Base-by-base conservation (phyloP, 345 rosid genomes). In the Psidium guajava region DNA sequence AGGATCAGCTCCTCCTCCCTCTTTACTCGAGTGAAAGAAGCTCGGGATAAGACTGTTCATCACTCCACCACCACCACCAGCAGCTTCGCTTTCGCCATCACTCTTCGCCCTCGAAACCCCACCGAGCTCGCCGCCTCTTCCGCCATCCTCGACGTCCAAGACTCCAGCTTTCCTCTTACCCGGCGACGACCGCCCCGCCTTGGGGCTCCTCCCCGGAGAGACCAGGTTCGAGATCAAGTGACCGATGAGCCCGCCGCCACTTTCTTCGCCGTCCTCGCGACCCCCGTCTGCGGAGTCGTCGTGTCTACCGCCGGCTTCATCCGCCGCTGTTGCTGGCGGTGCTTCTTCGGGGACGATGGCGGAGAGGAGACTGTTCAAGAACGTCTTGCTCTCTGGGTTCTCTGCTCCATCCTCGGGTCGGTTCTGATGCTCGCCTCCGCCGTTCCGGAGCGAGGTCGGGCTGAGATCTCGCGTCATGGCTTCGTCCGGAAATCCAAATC, bases 161-260 rank as follows among this genome's bases (percentile, higher is more conserved):
- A 13, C 83, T 55, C 82, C 86, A 42, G 10, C 86, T 85, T 69
- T 69, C 89, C 10, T 18, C 20, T 20, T 82, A 54, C 3, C 82
- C 85, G 28, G 52, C 86, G 28, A 55, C 86, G 21, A 27, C 57
- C n/a, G 47, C 82, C 64, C 12, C 80, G 49, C 84, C 85, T 8
- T 40, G 83, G 36, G 22, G 77, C 82, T 82, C 82, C 82, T 82
- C 82, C 81, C 36, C 8, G 54, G 69, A 56, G 86, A 42, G 28
- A 86, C 91, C 69, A 89, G 86, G 87, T 73, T 89, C 6, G 90
- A 87, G 18, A 90, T 59, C 3, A 90, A 36, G 50, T 87, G 84
- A 42, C 77, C 83, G 13, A 90, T 42, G 14, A 85, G 83, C 64
- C 87, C 83, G n/a, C 82, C 83, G 15, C 77, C 86, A 18, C 54